A percentile compares a stretch with the other conserved stretches of the same genome.
Conservation (phyloP, 371 early-diverging fungal genomes). For the Mortierella sp. region DNA sequence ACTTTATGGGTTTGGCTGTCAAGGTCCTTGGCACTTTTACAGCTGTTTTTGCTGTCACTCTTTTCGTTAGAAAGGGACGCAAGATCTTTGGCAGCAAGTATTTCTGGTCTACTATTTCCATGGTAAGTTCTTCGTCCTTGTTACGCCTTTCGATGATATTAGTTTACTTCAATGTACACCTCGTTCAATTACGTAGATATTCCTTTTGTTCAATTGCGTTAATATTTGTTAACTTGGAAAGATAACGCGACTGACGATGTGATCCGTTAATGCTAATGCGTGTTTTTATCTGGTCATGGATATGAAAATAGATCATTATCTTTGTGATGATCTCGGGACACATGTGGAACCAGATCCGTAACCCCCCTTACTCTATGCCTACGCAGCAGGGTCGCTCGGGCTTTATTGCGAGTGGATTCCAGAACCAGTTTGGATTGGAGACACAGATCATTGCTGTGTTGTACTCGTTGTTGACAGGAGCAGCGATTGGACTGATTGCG, state of each 20-base stretch:
- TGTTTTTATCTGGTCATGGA: no score
- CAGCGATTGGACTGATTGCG: conserved; percentile 40
- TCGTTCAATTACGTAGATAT: background rate
- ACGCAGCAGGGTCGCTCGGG: conserved; percentile 71
- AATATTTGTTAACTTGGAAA: background rate
- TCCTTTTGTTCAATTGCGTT: no score
- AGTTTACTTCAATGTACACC: background rate
- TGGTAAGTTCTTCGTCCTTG: conserved; percentile 48
- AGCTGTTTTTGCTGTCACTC: conserved; percentile 58
- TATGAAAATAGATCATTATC: conserved; percentile 65
- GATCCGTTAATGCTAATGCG: background rate
- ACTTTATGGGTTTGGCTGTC: conserved; percentile 61
- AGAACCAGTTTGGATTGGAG: conserved; percentile 84
- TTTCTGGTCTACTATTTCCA: conserved; percentile 70
- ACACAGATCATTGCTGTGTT: conserved; percentile 81
- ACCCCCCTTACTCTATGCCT: conserved; percentile 77
- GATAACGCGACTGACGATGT: no score
- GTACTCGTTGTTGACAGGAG: conserved; percentile 55
- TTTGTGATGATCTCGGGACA: conserved; percentile 85
- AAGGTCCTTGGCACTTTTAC: conserved; percentile 62
- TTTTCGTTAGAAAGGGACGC: conserved; percentile 64
- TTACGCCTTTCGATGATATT: background rate
- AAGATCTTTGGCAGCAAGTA: conserved; percentile 69
- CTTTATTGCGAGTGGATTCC: conserved; percentile 80
- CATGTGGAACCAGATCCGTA: conserved; percentile 93